Evolutionary conservation across 768 basidiomycete genomes (phyloP).

Genomic region (Scleroderma citrinum): DNA sequence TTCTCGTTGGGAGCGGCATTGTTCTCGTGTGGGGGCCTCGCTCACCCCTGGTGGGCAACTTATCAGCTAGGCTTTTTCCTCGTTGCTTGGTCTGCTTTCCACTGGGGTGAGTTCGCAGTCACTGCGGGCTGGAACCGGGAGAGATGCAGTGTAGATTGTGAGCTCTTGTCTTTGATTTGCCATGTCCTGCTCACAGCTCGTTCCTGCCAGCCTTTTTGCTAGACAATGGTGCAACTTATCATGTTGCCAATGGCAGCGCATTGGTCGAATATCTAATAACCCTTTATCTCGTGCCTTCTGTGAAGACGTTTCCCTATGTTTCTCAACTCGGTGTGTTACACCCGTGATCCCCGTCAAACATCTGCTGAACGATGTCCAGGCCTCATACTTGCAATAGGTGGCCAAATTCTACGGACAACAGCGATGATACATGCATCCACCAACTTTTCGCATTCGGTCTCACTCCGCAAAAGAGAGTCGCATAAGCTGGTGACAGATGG

Average conservation of each 20-base stretch:
- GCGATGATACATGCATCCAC: conserved; percentile 97
- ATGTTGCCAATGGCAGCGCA: conserved; percentile 74
- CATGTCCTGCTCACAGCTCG: conserved; percentile 3
- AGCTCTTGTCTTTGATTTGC: conserved; percentile 29
- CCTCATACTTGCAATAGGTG: conserved; percentile 52
- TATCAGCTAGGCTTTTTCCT: conserved; percentile 80
- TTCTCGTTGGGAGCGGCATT: conserved; percentile 55
- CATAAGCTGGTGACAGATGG: conserved; percentile 87
- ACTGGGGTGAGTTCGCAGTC: conserved; percentile 91
- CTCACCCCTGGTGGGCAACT: conserved; percentile 54
- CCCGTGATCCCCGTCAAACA: not conserved
- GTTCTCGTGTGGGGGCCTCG: conserved; percentile 43
- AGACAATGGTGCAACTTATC: conserved; percentile 84
- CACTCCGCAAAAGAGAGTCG: conserved; percentile 59
- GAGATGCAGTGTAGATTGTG: conserved; percentile 91
- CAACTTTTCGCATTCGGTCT: conserved; percentile 90
- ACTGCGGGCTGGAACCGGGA: conserved; percentile 94
- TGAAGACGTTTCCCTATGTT: conserved; percentile 55
- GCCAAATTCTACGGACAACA: conserved; percentile 74
- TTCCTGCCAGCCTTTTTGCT: conserved; percentile 73
- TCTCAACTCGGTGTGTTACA: conserved; percentile 48
- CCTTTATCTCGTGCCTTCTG: conserved; percentile 58
- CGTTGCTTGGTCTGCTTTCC: conserved; percentile 81
- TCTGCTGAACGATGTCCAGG: conserved; percentile 38
- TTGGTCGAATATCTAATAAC: conserved; percentile 74